Evolutionary conservation across 257 asterid species (phyloP).

Genomic region (Echites panduratus): DNA sequence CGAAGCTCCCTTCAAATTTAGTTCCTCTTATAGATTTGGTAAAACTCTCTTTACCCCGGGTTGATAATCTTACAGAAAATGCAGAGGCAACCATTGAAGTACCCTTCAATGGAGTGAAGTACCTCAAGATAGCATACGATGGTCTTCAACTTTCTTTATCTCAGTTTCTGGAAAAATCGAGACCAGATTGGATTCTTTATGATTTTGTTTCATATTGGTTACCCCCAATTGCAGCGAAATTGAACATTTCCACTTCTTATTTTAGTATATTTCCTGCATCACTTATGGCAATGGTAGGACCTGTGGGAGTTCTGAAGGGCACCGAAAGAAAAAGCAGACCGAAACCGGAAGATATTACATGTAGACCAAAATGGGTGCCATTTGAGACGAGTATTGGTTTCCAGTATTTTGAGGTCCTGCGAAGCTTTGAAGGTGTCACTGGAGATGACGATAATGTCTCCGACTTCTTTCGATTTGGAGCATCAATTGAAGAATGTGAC

Average conservation of each 20-base stretch:
- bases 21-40: no score
- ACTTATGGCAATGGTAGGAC: constrained; percentile 8
- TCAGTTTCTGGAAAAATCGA: constrained; percentile 6
- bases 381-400: constrained; percentile 20
- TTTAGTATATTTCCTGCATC: constrained; percentile 14
- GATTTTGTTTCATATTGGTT: constrained; percentile 33
- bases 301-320: constrained; percentile 7
- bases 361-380: constrained; percentile 19
- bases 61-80: no score
- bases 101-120: no score
- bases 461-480: neutral
- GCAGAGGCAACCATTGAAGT: no score
- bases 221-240: constrained; percentile 10
- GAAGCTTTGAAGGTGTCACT: neutral
- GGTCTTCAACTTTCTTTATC: constrained; percentile 20
- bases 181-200: constrained; percentile 32
- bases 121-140: no score
- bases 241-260: constrained; percentile 7
- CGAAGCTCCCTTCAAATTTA: no score
- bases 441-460: constrained; percentile 14
- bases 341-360: constrained; percentile 19
- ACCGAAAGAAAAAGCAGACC: constrained; percentile 6
- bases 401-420: constrained; percentile 9
- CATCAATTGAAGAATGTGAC: constrained; percentile 1
- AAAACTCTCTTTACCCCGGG: no score